phyloP scores from a whole-genome alignment of 257 asterid species.

The Petunia secreta region DNA sequence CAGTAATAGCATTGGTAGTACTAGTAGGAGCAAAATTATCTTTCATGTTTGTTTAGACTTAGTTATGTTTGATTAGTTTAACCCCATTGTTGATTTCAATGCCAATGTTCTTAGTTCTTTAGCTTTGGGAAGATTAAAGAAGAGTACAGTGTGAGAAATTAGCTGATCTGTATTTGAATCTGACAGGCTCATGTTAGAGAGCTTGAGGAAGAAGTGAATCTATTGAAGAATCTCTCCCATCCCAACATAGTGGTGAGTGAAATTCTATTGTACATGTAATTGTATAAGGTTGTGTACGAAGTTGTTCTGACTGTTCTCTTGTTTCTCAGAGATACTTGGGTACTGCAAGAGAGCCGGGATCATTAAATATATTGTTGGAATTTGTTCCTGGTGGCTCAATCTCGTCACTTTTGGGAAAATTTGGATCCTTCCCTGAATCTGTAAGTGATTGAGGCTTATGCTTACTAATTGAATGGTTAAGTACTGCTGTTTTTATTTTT shows the following conservation, averaged over 20 bases:
- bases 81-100: neutral
- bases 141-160: conserved; percentile 26
- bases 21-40: neutral
- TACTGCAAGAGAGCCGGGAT: conserved; percentile 89
- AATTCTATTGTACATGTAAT: conserved; percentile 20
- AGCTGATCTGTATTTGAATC: conserved; percentile 28
- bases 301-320: conserved; percentile 28
- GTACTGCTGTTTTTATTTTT: neutral
- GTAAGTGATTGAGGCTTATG: conserved; percentile 53
- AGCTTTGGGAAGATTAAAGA: neutral
- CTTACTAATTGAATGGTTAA: neutral
- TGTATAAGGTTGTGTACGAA: neutral
- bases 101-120: neutral
- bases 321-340: conserved; percentile 88
- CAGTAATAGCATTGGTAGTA: no score
- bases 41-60: neutral
- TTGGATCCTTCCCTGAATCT: conserved; percentile 96
- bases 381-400: conserved; percentile 99
- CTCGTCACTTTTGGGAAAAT: conserved; percentile 93
- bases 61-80: neutral
- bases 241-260: conserved; percentile 92
- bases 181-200: conserved; percentile 85
- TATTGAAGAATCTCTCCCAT: conserved; percentile 92
- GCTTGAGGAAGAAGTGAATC: conserved; percentile 96
- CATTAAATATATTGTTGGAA: conserved; percentile 87